These are phyloP conservation scores for Cercospora sp. DNA, from an alignment of 2,329 filamentous ascomycete genomes.

Conservation along the genomic window DNA sequence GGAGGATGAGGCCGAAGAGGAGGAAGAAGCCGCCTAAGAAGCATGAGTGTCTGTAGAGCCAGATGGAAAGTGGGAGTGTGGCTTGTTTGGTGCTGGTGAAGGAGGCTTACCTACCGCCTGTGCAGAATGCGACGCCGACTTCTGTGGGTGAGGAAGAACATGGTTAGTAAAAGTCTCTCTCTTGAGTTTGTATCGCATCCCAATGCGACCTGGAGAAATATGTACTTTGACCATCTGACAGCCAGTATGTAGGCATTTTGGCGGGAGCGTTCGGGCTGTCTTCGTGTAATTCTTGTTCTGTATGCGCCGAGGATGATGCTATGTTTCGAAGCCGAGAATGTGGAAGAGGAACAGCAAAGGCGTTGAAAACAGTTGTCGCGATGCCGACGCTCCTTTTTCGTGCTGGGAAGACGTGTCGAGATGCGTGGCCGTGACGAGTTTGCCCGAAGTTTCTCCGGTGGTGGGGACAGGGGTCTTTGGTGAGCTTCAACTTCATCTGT, in stretches of 20 bases:
- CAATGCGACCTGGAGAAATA: slow-evolving; percentile 27
- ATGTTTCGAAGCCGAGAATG: not conserved
- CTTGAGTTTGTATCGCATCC: not conserved
- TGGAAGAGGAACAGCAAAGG: not conserved
- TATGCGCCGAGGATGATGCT: not conserved
- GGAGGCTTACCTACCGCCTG: slow-evolving; percentile 71
- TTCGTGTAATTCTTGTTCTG: not conserved
- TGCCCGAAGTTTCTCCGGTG: not conserved
- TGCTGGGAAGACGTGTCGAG: slow-evolving; percentile 5
- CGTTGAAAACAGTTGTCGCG: slow-evolving; percentile 1
- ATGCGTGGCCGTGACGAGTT: not conserved
- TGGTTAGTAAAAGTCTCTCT: not conserved
- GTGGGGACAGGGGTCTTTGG: not conserved
- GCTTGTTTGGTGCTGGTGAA: not conserved
- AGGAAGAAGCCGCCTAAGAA: slow-evolving; percentile 97
- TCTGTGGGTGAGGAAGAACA: slow-evolving; percentile 57
- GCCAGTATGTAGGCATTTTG: slow-evolving; percentile 88
- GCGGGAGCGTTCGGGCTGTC: slow-evolving; percentile 1
- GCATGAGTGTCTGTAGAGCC: no score
- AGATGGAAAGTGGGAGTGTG: no score
- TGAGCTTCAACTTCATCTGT: not conserved
- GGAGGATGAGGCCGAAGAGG: slow-evolving; percentile 88
- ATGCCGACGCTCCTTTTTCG: slow-evolving; percentile 4
- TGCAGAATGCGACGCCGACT: slow-evolving; percentile 96
- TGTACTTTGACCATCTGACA: slow-evolving; percentile 93